Base-by-base conservation (phyloP, 805 yeast genomes). In the Starmerella apis region DNA sequence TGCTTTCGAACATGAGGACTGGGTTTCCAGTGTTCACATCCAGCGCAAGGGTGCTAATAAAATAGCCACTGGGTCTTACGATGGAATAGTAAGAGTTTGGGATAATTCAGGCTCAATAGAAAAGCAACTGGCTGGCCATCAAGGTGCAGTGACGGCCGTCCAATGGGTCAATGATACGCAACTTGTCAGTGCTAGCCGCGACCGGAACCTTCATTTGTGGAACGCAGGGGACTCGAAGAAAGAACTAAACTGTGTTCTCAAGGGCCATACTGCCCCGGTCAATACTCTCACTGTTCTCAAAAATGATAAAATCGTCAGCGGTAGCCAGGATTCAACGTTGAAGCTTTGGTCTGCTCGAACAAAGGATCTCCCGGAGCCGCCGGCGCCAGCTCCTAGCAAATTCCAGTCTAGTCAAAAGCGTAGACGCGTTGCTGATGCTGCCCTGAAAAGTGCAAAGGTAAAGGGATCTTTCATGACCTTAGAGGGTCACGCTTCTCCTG, bases 61-160 rank as follows among this genome's bases (percentile, higher is more conserved):
- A 61, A 83, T 90, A 48, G 71, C 87, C 41, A 79, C 92, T 13
- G 98, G 97, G 35, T 80, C 94, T 0, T 92, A 88, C 63, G 98
- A 92, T 65, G 97, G 97, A 59, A 76, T 90, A 27, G 95, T 90
- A 22, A 77, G 97, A 56, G 79, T 92, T 10, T 92, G 88, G 80
- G 81, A 86, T 63, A 68, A 78, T 66, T 75, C 85, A 14, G 97
- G 96, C 9, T 74, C 77, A 45, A 82, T 88, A 9, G 81, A 79
- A 58, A 78, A 82, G 54, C 94, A 86, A 64, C 77, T 83, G 58
- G 76, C 78, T 47, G 97, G 96, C 24, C 98, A 92, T 65, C 78
- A 83, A 16, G 95, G 86, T 27, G 81, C 96, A 11, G 80, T 92
- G 48, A 81, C 83, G 63, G 74, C 84, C 14, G 95, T 86, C 24